Base-by-base conservation (phyloP, 805 yeast genomes). In the Candida khao-thaluensis region DNA sequence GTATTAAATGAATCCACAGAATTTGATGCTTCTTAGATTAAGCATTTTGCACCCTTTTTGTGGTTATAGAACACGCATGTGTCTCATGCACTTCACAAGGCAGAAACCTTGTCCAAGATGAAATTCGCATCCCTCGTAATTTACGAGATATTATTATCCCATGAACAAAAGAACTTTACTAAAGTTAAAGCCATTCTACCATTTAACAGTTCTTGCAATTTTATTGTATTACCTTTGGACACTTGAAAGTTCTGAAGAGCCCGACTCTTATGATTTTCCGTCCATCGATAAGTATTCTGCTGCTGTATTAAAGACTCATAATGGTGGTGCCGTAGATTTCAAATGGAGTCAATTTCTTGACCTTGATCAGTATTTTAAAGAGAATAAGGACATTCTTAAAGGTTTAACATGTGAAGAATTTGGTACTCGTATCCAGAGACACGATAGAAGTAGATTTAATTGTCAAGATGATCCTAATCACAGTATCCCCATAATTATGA, bases 391-490 rank as follows among this genome's bases (percentile, higher is more conserved):
- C 6, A 6, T 29, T 1, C 16, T 45, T 4, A 20, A 12, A 11
- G 37, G 41, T 3, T 43, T 45, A 20, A 30, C 36, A 1, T 47
- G 51, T 38, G 45, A 41, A 28, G 44, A 37, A 14, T 47, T 47
- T 26, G 46, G 43, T 21, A 12, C 15, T 25, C 23, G 46, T 23
- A 42, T 47, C 17, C 16, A 21, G n/a, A 47, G 38, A 29, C 25
- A 40, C 10, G 43, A 41, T 22, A 37, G 40, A 25, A 42, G 41
- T 22, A 27, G 34, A 12, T 47, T 22, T 28, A 44, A 44, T 36
- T 47, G 51, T 33, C 14, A 22, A 9, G 51, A 47, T 28, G 46
- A 44, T 15, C 46, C 48, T 7, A 23, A 44, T 28, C 34, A 30
- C 4, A 4, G 11, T 5, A 38, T 32, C 9, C 48, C 48, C 3